Evolutionary conservation across 768 basidiomycete genomes (phyloP), one percentile per base, ranked within the genome.

Genomic region (Panus rudis): DNA sequence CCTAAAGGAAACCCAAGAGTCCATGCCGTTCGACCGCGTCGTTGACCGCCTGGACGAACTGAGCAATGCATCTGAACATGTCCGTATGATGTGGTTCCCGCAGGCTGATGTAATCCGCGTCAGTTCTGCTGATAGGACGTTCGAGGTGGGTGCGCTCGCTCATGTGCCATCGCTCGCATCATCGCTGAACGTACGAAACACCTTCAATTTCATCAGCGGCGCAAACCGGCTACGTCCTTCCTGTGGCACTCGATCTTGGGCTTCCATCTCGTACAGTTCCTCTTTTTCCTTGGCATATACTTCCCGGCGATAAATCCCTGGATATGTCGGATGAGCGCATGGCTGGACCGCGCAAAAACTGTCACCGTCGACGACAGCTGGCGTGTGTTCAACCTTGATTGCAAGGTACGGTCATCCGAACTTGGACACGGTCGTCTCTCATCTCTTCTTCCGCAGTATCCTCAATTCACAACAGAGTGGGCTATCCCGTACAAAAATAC

Each of bases 61-160:
- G 39, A 77, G 71, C 22, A 56, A 53, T 39, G 68, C 79, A n/a
- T 81, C 87, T 2, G 78, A 99, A 62, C 91, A 96, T 59, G 86
- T 89, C n/a, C 73, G 92, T 14, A 72, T 92, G 14, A 96, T 90
- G 89, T 99, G 93, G 93, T 94, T 82, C 65, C 92, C 93, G 2
- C 80, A 85, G 38, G 73, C 79, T 12, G 81, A 82, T 45, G 64
- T 64, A 25, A 71, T 94, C 38, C 76, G 88, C 27, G 75, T 86
- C 39, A 85, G 81, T 55, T 69, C 79, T 49, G 73, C 83, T 24
- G 75, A 89, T 64, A 75, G 92, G 46, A 89, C 90, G 4, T 59
- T 60, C 42, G 84, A 89, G 72, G 92, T 93, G 62, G 56, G 75
- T 58, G 31, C 39, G 33, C 31, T 46, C 41, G 48, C 46, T 50